These are phyloP conservation scores for Chaetoceros tenuissimus DNA, from an alignment of 108 stramenopile genomes.

Conservation along the genomic window DNA sequence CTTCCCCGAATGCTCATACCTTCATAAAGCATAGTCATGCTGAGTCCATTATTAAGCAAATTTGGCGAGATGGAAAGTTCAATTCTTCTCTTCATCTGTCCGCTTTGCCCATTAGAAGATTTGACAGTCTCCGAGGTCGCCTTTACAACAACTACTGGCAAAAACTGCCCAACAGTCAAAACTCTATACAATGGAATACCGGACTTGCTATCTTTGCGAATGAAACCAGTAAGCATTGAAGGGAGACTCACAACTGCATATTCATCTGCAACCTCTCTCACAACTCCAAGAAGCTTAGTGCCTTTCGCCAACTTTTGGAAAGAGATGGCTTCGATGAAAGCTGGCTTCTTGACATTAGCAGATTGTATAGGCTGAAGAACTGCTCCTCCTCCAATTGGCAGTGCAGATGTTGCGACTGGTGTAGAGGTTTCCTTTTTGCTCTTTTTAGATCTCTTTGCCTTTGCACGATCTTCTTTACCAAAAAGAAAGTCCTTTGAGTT, in stretches of 20 bases:
- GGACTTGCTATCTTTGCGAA: constrained; percentile 25
- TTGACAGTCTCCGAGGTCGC: constrained; percentile 35
- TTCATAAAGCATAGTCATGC: background rate
- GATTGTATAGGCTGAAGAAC: constrained; percentile 37
- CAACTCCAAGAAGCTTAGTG: constrained; percentile 50
- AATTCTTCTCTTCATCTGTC: constrained; percentile 39
- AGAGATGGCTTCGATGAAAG: constrained; percentile 61
- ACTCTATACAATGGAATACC: constrained; percentile 29
- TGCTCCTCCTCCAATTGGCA: constrained; percentile 72
- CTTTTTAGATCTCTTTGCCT: constrained; percentile 5
- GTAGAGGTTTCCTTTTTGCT: constrained; percentile 12
- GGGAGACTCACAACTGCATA: constrained; percentile 63
- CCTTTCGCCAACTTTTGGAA: constrained; percentile 58
- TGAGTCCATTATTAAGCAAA: constrained; percentile 37
- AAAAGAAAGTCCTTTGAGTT: constrained; percentile 27
- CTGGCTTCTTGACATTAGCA: constrained; percentile 11
- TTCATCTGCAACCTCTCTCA: constrained; percentile 58
- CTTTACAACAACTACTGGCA: constrained; percentile 53
- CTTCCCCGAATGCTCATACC: constrained; percentile 33
- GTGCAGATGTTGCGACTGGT: constrained; percentile 12
- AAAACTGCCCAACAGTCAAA: constrained; percentile 37
- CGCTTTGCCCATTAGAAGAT: constrained; percentile 7
- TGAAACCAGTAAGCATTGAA: constrained; percentile 68
- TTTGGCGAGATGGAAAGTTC: constrained; percentile 57
- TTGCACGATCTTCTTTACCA: constrained; percentile 9